A percentile compares a stretch with the other conserved stretches of the same genome.
These are phyloP conservation scores for Lactarius quietus DNA, from an alignment of 768 basidiomycete species.

Conservation along the genomic window DNA sequence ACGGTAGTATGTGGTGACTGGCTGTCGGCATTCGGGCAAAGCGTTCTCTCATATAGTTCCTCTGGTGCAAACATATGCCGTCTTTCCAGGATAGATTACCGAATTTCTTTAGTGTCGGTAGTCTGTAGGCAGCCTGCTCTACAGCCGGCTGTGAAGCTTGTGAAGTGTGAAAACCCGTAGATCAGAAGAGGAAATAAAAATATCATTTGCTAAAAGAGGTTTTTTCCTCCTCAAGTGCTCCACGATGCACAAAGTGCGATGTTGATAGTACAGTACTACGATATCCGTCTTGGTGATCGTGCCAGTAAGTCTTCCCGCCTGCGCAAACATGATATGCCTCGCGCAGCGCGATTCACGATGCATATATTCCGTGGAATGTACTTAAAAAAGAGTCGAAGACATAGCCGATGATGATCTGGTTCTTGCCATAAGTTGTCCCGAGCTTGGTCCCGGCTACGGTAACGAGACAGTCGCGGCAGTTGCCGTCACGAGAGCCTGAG, in stretches of 20 bases:
- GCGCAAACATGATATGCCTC: constrained; percentile 64
- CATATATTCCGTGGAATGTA: constrained; percentile 68
- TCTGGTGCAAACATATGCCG: too few relatives aligned
- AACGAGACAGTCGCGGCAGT: too few relatives aligned
- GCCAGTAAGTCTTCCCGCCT: constrained; percentile 54
- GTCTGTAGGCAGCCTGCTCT: background rate
- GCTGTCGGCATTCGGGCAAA: too few relatives aligned
- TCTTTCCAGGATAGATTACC: too few relatives aligned
- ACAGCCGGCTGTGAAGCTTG: too few relatives aligned
- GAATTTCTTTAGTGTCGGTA: background rate
- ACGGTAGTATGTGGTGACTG: too few relatives aligned
- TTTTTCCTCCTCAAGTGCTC: constrained; percentile 20
- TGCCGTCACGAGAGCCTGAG: too few relatives aligned
- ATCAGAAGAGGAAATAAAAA: background rate
- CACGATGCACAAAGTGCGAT: constrained; percentile 55
- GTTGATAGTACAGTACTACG: constrained; percentile 55
- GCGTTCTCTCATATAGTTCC: too few relatives aligned
- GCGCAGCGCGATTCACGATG: constrained; percentile 68
- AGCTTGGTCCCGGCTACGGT: too few relatives aligned
- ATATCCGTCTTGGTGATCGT: constrained; percentile 69
- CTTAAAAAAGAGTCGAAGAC: constrained; percentile 84
- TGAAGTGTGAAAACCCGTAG: background rate
- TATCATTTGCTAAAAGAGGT: background rate
- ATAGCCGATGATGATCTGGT: constrained; percentile 74
- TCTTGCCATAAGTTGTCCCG: too few relatives aligned